Evolutionary conservation across 129 eudicot genomes (phyloP).

Genomic region (Helianthus annuus): DNA sequence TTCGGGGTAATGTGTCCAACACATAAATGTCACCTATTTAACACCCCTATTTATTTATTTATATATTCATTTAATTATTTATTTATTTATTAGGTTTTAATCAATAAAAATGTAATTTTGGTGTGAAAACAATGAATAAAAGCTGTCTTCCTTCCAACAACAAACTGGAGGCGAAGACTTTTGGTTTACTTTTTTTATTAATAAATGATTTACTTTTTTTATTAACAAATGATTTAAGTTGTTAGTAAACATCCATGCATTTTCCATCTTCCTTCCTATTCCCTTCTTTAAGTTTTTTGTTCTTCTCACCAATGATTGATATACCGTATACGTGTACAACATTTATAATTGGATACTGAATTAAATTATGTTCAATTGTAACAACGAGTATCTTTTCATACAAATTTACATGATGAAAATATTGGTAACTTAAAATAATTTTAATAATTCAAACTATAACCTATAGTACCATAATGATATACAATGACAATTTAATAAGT

Average conservation of each 20-base stretch:
- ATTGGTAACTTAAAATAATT: too few relatives aligned
- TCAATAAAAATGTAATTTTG: neutral
- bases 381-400: too few relatives aligned
- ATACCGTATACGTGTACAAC: constrained; percentile 4
- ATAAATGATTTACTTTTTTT: too few relatives aligned
- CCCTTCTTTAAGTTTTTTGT: neutral
- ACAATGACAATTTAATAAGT: too few relatives aligned
- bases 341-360: neutral
- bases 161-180: constrained; percentile 40
- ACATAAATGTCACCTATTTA: neutral
- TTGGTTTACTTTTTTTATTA: neutral
- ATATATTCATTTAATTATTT: too few relatives aligned
- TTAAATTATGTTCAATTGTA: neutral
- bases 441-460: too few relatives aligned
- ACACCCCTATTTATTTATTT: too few relatives aligned
- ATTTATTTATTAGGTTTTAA: neutral
- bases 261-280: constrained; percentile 27
- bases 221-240: constrained; percentile 10
- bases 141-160: constrained; percentile 33
- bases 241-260: constrained; percentile 22
- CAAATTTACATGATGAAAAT: neutral
- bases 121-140: constrained; percentile 22
- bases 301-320: constrained; percentile 12
- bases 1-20: too few relatives aligned
- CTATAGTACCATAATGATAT: too few relatives aligned